These are phyloP conservation scores for Thyridium curvatum DNA, from an alignment of 2,329 filamentous ascomycete species.

Conservation along the genomic window DNA sequence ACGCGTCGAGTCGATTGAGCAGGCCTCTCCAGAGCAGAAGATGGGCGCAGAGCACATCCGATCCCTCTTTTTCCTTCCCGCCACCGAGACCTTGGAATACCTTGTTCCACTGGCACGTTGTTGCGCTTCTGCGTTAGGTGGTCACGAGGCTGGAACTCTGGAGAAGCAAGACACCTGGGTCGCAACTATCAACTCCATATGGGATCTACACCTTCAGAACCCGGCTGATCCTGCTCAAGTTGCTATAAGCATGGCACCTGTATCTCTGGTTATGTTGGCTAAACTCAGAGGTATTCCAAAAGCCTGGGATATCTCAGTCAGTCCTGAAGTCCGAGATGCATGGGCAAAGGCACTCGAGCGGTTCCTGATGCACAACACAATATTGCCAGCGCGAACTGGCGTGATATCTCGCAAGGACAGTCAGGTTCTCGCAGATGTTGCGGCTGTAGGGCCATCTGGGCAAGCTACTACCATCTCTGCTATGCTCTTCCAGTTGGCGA, in stretches of 20 bases:
- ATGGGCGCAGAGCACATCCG: conserved; percentile 54
- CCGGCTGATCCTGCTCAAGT: conserved; percentile 40
- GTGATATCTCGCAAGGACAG: conserved; percentile 37
- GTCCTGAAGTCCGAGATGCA: conserved; percentile 16
- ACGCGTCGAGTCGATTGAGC: conserved; percentile 28
- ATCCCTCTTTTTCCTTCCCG: conserved; percentile 46
- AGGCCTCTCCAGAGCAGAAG: conserved; percentile 31
- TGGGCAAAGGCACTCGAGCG: conserved; percentile 42
- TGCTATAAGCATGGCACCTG: conserved; percentile 37
- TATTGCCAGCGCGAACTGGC: conserved; percentile 41
- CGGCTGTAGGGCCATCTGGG: conserved; percentile 29
- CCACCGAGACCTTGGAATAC: conserved; percentile 38
- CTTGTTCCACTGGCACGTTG: conserved; percentile 37
- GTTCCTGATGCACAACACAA: conserved; percentile 44
- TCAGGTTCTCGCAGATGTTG: conserved; percentile 28
- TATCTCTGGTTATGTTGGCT: conserved; percentile 30
- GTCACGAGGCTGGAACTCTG: conserved; percentile 16
- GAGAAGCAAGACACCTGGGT: conserved; percentile 41
- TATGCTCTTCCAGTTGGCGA: conserved; percentile 37
- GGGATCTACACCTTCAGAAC: conserved; percentile 48
- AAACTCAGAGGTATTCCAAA: conserved; percentile 25
- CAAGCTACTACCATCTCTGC: conserved; percentile 30
- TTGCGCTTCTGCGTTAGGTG: conserved; percentile 31
- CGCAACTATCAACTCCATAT: conserved; percentile 36
- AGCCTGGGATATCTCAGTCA: conserved; percentile 11